These are phyloP conservation scores for Alternaria brassicae DNA, from an alignment of 2,329 filamentous ascomycete genomes.

Conservation along the genomic window DNA sequence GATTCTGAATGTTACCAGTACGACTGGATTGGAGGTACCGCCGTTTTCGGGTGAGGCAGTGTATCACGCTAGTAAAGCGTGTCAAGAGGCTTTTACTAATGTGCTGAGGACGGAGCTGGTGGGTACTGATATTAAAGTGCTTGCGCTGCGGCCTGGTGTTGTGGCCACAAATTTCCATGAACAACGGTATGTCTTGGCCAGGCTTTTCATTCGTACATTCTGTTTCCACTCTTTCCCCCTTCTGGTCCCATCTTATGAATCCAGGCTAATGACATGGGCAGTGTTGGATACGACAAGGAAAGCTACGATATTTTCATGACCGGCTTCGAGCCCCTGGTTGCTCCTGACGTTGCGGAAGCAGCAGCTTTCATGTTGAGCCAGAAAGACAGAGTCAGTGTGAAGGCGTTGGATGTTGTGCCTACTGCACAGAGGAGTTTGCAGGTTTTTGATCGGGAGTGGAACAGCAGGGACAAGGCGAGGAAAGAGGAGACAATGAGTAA, in stretches of 20 bases:
- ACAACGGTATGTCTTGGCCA: conserved; percentile 42
- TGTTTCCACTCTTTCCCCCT: neutral
- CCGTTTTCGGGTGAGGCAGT: conserved; percentile 60
- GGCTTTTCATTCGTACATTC: neutral
- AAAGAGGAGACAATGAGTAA: conserved; percentile 1
- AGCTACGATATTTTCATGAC: conserved; percentile 55
- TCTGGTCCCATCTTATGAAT: neutral
- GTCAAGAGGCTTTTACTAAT: conserved; percentile 60
- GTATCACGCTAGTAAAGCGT: conserved; percentile 58
- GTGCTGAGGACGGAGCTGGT: conserved; percentile 57
- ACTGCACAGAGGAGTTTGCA: conserved; percentile 50
- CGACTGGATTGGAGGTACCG: conserved; percentile 57
- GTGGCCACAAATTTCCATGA: conserved; percentile 59
- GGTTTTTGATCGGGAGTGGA: conserved; percentile 50
- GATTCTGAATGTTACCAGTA: conserved; percentile 59
- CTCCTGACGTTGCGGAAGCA: conserved; percentile 54
- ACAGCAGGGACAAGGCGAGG: conserved; percentile 18
- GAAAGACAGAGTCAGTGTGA: conserved; percentile 53
- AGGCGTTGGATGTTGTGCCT: conserved; percentile 58
- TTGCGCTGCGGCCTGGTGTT: conserved; percentile 57
- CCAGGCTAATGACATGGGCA: neutral
- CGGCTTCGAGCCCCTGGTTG: conserved; percentile 55
- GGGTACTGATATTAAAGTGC: conserved; percentile 57
- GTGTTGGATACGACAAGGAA: conserved; percentile 53
- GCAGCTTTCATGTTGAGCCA: conserved; percentile 55